Conservation (phyloP, 2,329 filamentous ascomycete genomes). For the Aureobasidium sp. region DNA sequence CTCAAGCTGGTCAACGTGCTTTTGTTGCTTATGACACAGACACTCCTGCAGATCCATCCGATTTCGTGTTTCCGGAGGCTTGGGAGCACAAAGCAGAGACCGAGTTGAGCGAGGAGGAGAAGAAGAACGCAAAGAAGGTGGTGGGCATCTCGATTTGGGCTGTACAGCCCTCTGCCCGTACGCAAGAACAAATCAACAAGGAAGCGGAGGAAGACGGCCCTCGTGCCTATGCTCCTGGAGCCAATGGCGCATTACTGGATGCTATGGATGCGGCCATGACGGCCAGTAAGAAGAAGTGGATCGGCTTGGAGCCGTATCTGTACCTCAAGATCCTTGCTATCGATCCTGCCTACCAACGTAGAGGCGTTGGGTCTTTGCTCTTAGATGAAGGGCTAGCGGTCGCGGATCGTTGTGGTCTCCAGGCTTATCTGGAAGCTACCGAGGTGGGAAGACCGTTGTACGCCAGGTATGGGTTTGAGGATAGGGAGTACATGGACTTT, state of each 20-base stretch:
- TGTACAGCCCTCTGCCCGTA: conserved; percentile 23
- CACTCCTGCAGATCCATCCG: background rate
- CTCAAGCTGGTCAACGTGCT: background rate
- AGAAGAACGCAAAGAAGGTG: background rate
- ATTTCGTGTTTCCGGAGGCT: background rate
- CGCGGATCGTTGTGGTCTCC: conserved; percentile 33
- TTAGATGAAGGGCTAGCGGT: conserved; percentile 34
- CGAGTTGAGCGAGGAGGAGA: background rate
- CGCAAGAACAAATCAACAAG: conserved; percentile 21
- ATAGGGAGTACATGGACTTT: conserved; percentile 18
- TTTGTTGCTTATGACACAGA: conserved; percentile 13
- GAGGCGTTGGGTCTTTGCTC: conserved; percentile 33
- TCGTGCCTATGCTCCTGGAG: conserved; percentile 17
- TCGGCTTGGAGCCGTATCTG: conserved; percentile 24
- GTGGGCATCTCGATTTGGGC: conserved; percentile 22
- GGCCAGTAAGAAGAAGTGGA: conserved; percentile 20
- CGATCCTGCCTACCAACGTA: conserved; percentile 33
- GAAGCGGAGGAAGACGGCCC: conserved; percentile 19
- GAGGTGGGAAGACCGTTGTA: conserved; percentile 34
- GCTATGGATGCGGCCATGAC: conserved; percentile 20
- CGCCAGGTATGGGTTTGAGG: conserved; percentile 28
- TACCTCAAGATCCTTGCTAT: conserved; percentile 28
- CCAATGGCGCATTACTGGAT: conserved; percentile 18
- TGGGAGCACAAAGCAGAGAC: conserved; percentile 6
- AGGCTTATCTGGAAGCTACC: conserved; percentile 36